These are phyloP conservation scores for Nyssa sinensis DNA, from an alignment of 148 eudicot species.

Conservation along the genomic window DNA sequence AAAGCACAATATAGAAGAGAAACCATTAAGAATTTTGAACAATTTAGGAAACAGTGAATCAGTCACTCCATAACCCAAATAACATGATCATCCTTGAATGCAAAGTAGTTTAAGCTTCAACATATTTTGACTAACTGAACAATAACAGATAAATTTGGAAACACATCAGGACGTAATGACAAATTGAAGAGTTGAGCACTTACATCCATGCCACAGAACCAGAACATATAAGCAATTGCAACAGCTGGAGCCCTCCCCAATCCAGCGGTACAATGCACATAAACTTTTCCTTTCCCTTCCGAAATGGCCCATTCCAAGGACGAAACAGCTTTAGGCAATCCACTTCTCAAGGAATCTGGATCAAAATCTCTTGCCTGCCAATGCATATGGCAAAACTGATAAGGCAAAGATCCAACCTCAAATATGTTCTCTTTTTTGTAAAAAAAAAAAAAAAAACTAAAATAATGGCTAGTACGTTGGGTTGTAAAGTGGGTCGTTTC, in stretches of 20 bases:
- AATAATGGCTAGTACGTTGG: no score
- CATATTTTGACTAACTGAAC: neutral
- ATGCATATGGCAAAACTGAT: conserved; percentile 6
- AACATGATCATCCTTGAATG: neutral
- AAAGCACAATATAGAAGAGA: neutral
- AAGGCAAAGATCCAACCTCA: conserved; percentile 4
- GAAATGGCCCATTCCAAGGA: conserved; percentile 80
- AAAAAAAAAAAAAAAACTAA: no score
- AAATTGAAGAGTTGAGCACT: conserved; percentile 23
- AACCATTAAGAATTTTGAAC: no score
- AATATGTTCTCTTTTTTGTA: no score
- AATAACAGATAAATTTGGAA: neutral
- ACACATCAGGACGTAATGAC: neutral
- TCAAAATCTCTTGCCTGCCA: conserved; percentile 86
- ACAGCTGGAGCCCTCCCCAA: conserved; percentile 97
- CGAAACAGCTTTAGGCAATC: conserved; percentile 82
- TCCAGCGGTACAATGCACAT: conserved; percentile 96
- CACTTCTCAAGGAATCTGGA: conserved; percentile 76
- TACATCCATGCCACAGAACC: conserved; percentile 88
- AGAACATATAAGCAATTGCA: conserved; percentile 89
- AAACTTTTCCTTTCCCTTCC: conserved; percentile 80
- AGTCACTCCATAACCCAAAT: neutral
- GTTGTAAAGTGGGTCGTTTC: no score
- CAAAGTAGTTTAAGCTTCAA: neutral
- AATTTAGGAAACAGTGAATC: neutral